Base-by-base conservation (phyloP, 495 filamentous ascomycete genomes). In the Pyrenula massariospora region DNA sequence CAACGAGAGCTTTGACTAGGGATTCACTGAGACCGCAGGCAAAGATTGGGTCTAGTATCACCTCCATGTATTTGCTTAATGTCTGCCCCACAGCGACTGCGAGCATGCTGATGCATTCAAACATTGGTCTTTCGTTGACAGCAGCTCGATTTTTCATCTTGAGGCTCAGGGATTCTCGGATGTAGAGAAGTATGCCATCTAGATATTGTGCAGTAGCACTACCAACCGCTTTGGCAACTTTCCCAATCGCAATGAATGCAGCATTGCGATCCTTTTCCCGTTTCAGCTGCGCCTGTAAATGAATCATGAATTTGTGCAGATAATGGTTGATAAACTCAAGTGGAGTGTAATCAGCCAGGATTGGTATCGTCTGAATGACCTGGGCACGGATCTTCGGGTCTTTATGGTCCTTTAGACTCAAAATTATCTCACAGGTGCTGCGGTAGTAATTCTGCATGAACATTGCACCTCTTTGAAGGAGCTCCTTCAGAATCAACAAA, bases 21-120 rank as follows among this genome's bases (percentile, higher is more conserved):
- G 93, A 89, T 59, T 89, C 86, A 55, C 88, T 95, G 47, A 99
- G 76, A 50, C 92, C 91, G 61, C 93, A 99, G 19, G 89, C 89
- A 69, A 99, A 97, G 58, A 99, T 96, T 2, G 94, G 91, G 60
- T 97, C 92, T 1, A 99, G 80, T 22, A 97, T 72, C 19, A 89
- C 87, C 62, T 96, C 90, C 87, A 99, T 95, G 64, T 96, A 95
- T 65, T 96, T 97, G 78, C 87, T 96, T 58, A 99, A 80, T 1
- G 92, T 87, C 73, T 97, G 95, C 22, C 93, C 93, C 24, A 97
- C 92, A 10, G 93, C 93, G 48, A 90, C 83, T 2, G 93, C 91
- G 36, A 99, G 78, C 79, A 94, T 91, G 68, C 93, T 97, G 65
- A 99, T 92, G 69, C 93, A 99, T 63, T 93, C 86, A 63, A 99